A percentile compares a stretch with the other conserved stretches of the same genome.
Conservation (phyloP, 441 rosid species). For the Eruca vesicaria region DNA sequence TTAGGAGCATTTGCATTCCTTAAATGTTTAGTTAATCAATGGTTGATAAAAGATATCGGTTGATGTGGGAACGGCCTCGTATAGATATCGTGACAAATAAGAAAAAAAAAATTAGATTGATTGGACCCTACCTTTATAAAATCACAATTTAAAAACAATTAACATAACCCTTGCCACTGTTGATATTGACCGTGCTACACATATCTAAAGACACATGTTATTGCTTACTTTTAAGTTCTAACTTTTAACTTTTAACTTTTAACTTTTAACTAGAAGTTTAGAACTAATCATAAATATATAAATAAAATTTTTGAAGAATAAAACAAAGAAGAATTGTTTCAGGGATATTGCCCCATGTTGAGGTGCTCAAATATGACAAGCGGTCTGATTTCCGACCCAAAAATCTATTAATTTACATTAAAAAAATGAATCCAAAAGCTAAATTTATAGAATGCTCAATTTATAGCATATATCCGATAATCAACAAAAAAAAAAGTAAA, state of each 20-base stretch:
- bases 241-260: background rate
- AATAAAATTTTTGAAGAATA: background rate
- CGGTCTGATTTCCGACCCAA: background rate
- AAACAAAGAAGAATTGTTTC: background rate
- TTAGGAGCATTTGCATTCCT: background rate
- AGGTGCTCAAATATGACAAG: background rate
- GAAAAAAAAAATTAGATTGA: background rate
- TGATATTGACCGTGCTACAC: background rate
- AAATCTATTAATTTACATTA: background rate
- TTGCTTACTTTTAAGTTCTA: background rate
- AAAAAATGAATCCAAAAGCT: background rate
- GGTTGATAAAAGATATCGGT: background rate
- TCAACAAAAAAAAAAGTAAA: background rate
- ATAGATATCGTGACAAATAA: background rate
- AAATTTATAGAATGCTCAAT: background rate
- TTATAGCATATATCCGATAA: background rate
- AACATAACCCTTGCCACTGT: background rate
- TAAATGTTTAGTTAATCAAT: background rate
- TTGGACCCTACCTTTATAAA: background rate
- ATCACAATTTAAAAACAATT: background rate
- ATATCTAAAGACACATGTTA: background rate
- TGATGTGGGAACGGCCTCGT: background rate
- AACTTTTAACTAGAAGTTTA: background rate
- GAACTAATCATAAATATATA: background rate
- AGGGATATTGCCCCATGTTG: background rate